These are phyloP conservation scores for Paralagenidium karlingii DNA, from an alignment of 352 stramenopile species.

Conservation along the genomic window DNA sequence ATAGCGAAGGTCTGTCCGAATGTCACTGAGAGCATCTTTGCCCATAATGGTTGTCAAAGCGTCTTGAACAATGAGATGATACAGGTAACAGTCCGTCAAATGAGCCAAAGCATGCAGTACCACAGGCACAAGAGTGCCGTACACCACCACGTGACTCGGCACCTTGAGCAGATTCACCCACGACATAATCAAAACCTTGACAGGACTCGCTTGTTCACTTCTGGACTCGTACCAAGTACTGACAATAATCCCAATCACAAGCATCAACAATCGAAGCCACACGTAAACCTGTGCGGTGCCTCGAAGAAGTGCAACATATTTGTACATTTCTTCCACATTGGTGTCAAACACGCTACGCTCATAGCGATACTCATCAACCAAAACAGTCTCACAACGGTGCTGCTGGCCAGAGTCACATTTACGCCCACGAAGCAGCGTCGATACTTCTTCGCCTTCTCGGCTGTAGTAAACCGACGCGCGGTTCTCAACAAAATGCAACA, in stretches of 20 bases:
- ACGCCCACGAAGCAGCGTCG: too few species aligned
- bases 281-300: slow-evolving; percentile 7
- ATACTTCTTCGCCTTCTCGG: too few species aligned
- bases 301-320: neutral
- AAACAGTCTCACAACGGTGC: slow-evolving; percentile 4
- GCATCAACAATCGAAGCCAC: slow-evolving; percentile 4
- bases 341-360: slow-evolving; percentile 3
- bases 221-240: too few species aligned
- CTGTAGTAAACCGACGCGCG: too few species aligned
- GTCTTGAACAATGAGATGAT: slow-evolving; percentile 9
- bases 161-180: slow-evolving; percentile 8
- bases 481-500: too few species aligned
- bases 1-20: too few species aligned
- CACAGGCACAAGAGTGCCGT: slow-evolving; percentile 14
- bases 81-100: slow-evolving; percentile 11
- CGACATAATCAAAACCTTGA: neutral
- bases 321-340: slow-evolving; percentile 2
- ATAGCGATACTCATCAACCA: slow-evolving; percentile 15
- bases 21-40: too few species aligned
- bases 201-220: too few species aligned
- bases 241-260: too few species aligned
- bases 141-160: slow-evolving; percentile 13
- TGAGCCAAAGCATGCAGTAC: slow-evolving; percentile 13
- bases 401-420: too few species aligned
- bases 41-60: too few species aligned